These are phyloP conservation scores for Aspergillus nanangensis DNA, from an alignment of 495 filamentous ascomycete species.

Conservation along the genomic window DNA sequence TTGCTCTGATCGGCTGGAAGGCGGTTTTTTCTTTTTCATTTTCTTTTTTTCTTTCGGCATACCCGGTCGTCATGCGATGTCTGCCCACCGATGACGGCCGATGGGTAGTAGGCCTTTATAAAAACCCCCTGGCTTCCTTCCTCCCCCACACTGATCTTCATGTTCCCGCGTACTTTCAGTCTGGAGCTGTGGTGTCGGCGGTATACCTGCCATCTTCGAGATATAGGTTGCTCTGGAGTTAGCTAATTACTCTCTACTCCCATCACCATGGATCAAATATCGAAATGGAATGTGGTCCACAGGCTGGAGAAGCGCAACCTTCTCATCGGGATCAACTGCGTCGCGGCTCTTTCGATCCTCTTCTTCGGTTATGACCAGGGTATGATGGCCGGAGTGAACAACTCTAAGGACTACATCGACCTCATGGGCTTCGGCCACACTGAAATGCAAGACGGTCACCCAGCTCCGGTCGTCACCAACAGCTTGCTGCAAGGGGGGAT, in stretches of 20 bases:
- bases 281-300: conserved; percentile 55
- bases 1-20: neutral
- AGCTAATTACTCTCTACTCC: no score
- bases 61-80: no score
- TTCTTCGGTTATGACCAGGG: conserved; percentile 68
- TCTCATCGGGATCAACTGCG: conserved; percentile 60
- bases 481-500: conserved; percentile 65
- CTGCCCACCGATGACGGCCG: no score
- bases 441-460: conserved; percentile 37
- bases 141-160: neutral
- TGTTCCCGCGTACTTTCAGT: no score
- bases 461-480: conserved; percentile 52
- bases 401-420: conserved; percentile 57
- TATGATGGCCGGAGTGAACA: conserved; percentile 75
- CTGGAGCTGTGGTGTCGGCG: no score
- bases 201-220: neutral
- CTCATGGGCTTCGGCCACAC: conserved; percentile 63
- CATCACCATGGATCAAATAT: conserved; percentile 42
- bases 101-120: no score
- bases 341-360: conserved; percentile 57
- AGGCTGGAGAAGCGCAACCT: conserved; percentile 58
- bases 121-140: no score
- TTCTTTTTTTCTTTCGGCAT: no score
- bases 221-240: no score
- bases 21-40: neutral